Base-by-base conservation (phyloP, 73 alveolate species). In the Blepharisma stoltei region DNA sequence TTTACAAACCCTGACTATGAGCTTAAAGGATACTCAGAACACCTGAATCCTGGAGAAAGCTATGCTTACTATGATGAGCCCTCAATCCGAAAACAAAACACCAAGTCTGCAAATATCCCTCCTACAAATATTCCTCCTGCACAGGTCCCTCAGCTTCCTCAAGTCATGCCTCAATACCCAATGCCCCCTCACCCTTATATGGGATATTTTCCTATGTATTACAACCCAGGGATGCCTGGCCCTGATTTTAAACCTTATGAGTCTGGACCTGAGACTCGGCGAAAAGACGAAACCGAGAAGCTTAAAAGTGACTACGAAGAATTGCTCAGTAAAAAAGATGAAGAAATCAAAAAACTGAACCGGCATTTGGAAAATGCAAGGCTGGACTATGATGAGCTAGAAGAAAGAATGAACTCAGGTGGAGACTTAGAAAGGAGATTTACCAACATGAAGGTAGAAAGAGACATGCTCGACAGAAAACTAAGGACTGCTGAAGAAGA, bases 31-130 rank as follows among this genome's bases (percentile, higher is more conserved):
- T 60, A 18, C 46, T 60, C 73, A 25, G 73, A 60, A 2, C 23
- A 60, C 5, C 2, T 60, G 14, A n/a, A n/a, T 11, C 73, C 73
- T 20, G 73, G 73, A 60, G 73, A 60, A 60, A 60, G 73, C 73
- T 60, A 14, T 60, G 73, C 23, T 1, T 60, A 60, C 23, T 60
- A 18, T 60, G 73, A 60, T 18, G 18, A 11, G 5, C 18, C 23
- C 5, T 38, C 73, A 20, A 60, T 14, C 46, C 73, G 46, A 20
- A 14, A 14, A 18, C 73, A 14, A 18, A 60, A 60, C 14, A n/a
- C 73, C 18, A 60, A 60, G 23, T 47, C 73, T 60, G 18, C 37
- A 18, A 2, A 3, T 3, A 32, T 32, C 3, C 41, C 41, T 32
- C 41, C 41, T 32, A 0, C 41, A 32, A 32, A 32, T 32, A 32